Base-by-base conservation (phyloP, 805 yeast genomes). In the Ogataea zsoltii region DNA sequence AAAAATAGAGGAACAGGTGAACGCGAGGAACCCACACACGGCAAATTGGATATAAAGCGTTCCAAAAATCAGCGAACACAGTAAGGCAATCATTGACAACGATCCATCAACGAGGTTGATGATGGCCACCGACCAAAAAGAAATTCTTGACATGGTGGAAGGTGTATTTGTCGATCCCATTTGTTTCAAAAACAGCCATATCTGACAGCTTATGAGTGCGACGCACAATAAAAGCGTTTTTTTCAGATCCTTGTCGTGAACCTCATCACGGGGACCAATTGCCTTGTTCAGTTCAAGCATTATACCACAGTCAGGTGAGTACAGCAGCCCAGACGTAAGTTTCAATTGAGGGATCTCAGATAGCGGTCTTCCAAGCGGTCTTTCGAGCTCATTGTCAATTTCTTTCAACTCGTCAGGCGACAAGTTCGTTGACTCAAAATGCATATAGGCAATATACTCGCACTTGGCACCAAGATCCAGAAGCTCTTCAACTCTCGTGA, bases 261-360 rank as follows among this genome's bases (percentile, higher is more conserved):
- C 71, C 57, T 83, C 91, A 41, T 69, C 64, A 49, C 82, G 77
- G n/a, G 75, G 66, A 1, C 97, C 97, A 12, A 46, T 44, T 2
- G 70, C 63, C 6, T 57, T 51, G 7, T 62, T 61, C 6, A 76
- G 33, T 5, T 66, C 61, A 4, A 88, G 49, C 2, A 76, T 60
- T 2, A 84, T 58, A 0, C 91, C 96, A 70, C 98, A 91, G 60
- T 91, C 96, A 0, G 97, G 97, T 0, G 96, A 88, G 58, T 87
- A 90, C 15, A 88, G 48, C 12, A 88, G 50, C 6, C 85, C 89
- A 10, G 75, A 65, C 2, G 74, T 62, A 9, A 91, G 56, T 26
- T 67, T 67, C 14, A 91, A 52, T 0, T 63, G 56, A 0, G 97
- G 97, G 4, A 83, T 60, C 1, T 58, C 48, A 14, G 76, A 73